A percentile compares a stretch with the other conserved stretches of the same genome.
Conservation (phyloP, 2,329 filamentous ascomycete genomes). For the Xylaria digitata region DNA sequence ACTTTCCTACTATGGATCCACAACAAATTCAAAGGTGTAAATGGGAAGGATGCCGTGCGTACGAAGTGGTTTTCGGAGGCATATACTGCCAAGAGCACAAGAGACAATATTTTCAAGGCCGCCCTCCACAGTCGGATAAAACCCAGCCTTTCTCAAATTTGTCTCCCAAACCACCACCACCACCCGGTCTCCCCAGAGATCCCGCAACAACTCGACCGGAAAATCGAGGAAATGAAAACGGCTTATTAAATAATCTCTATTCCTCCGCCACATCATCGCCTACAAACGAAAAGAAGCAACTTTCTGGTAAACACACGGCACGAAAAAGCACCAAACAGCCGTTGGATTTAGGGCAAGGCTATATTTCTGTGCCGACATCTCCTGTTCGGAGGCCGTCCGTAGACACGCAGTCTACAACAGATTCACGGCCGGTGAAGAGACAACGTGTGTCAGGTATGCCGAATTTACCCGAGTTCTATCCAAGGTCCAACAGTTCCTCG, state of each 20-base stretch:
- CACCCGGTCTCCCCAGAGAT: not conserved
- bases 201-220: slow-evolving; percentile 7
- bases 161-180: slow-evolving; percentile 1
- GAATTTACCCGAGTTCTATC: slow-evolving; percentile 30
- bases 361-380: slow-evolving; percentile 20
- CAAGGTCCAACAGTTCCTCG: slow-evolving; percentile 23
- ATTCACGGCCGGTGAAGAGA: slow-evolving; percentile 39
- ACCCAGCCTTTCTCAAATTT: slow-evolving; percentile 1
- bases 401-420: slow-evolving; percentile 22
- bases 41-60: slow-evolving; percentile 40
- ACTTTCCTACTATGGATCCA: slow-evolving; percentile 39
- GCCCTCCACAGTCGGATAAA: slow-evolving; percentile 8
- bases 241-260: slow-evolving; percentile 36
- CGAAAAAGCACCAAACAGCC: slow-evolving; percentile 42
- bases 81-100: slow-evolving; percentile 39
- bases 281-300: slow-evolving; percentile 42
- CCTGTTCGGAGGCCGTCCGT: slow-evolving; percentile 25
- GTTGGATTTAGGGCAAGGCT: slow-evolving; percentile 14
- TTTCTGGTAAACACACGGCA: slow-evolving; percentile 42
- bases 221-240: slow-evolving; percentile 6
- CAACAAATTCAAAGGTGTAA: slow-evolving; percentile 37
- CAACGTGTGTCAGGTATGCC: slow-evolving; percentile 33
- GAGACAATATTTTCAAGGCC: slow-evolving; percentile 11
- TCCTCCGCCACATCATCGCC: slow-evolving; percentile 21
- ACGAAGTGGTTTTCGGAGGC: slow-evolving; percentile 10